A percentile compares a stretch with the other conserved stretches of the same genome.
Evolutionary conservation across 2,329 filamentous ascomycete species (phyloP).

Genomic region (Aureobasidium sp.): DNA sequence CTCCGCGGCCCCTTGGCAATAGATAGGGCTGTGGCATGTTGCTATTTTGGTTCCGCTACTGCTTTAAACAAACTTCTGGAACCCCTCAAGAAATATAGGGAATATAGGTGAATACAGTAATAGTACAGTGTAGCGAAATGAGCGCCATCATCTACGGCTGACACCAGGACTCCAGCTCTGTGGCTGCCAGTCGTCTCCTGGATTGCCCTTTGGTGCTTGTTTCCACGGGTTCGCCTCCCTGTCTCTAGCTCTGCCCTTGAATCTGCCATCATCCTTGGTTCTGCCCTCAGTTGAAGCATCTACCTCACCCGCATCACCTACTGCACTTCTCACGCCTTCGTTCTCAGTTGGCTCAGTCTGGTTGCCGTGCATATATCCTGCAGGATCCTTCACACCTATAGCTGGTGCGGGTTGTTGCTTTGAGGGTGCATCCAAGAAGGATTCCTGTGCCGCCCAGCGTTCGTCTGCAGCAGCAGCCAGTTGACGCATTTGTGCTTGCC

Average conservation of each 20-base stretch:
- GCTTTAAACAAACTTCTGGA: not conserved
- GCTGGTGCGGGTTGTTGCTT: conserved; percentile 43
- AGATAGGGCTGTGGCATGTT: conserved; percentile 1
- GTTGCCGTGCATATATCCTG: conserved; percentile 30
- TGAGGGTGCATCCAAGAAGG: conserved; percentile 50
- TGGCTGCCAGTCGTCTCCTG: conserved; percentile 43
- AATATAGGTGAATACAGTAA: not conserved
- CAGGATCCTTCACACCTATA: conserved; percentile 37
- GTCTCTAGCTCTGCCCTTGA: conserved; percentile 24
- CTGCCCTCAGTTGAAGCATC: conserved; percentile 23
- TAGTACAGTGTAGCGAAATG: conserved; percentile 4
- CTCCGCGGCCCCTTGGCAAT: conserved; percentile 8
- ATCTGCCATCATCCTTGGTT: conserved; percentile 27
- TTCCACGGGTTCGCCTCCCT: conserved; percentile 36
- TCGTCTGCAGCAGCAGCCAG: conserved; percentile 55
- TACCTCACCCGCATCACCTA: conserved; percentile 28
- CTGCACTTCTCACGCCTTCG: conserved; percentile 28
- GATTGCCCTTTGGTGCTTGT: conserved; percentile 30
- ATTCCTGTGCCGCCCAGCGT: conserved; percentile 54
- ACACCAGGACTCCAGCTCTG: conserved; percentile 38
- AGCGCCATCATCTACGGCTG: conserved; percentile 24
- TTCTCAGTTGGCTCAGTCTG: conserved; percentile 27
- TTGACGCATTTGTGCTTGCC: conserved; percentile 52
- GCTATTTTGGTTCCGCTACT: not conserved
- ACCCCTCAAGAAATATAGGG: not conserved